Base-by-base conservation (phyloP, 1,284 basidiomycete species). In the Rhodotorula sp. region DNA sequence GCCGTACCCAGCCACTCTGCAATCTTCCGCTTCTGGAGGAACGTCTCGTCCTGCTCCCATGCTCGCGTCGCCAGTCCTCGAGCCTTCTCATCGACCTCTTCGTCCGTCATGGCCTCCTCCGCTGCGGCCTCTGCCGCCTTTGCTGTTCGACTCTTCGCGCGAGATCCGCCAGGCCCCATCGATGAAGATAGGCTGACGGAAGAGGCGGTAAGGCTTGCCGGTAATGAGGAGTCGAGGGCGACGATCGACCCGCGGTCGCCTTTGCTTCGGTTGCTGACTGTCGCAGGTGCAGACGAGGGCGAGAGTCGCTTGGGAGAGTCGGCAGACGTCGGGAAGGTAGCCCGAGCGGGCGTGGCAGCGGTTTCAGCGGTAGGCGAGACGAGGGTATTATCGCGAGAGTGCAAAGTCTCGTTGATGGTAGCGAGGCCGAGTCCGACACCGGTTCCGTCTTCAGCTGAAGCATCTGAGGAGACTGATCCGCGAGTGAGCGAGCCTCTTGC, bases 1-100 rank as follows among this genome's bases (percentile, higher is more conserved):
- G 87, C 83, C 77, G 92, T 89, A 73, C 95, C 95, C 52, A 99
- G 84, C 89, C 92, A 98, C 80, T 96, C 92, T 1, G 95, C 93
- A 76, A 97, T 91, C 83, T 94, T 95, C 76, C 95, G 93, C 76
- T 88, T 88, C 29, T 87, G 84, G 73, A 95, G 79, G 79, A 94
- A 94, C 5, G 85, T 84, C 74, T 90, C 88, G 77, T 98, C 92
- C 78, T 94, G 91, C n/a, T 87, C 85, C 86, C 91, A 92, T 79
- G 91, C 94, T 68, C 88, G 86, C 59, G 83, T 81, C 0, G 94
- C 94, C 55, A 92, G 80, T 60, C 88, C 88, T 76, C 86, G 86
- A 0, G 87, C 92, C 70, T 86, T 84, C 34, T 84, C 82, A 66
- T 91, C 88, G 36, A 83, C 71, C 39, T 54, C 60, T 20, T 64